Evolutionary conservation across 345 rosid genomes (phyloP).

Genomic region (Litchi chinensis): DNA sequence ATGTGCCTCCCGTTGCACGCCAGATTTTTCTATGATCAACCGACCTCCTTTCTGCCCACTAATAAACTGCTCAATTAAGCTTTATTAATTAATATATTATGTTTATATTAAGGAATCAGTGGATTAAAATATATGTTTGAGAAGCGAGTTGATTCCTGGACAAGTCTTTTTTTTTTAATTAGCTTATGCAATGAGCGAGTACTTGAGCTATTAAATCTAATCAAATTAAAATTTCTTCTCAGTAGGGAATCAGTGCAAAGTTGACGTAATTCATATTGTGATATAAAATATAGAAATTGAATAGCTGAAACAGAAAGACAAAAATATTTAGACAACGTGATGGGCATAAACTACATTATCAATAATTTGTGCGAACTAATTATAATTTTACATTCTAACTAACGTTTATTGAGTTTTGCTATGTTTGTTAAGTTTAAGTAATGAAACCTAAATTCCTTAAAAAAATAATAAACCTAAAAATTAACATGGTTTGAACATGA

Average conservation of each 20-base stretch:
- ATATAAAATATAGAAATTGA: not conserved
- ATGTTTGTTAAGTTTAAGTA: too few species aligned
- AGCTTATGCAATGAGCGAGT: not conserved
- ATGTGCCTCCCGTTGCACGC: not conserved
- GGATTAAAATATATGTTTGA: not conserved
- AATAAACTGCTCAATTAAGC: not conserved
- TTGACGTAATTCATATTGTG: not conserved
- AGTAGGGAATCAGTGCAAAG: slow-evolving; percentile 2
- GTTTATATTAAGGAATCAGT: not conserved
- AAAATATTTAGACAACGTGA: not conserved
- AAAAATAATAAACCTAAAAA: too few species aligned
- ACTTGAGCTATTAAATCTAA: not conserved
- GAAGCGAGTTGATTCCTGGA: not conserved
- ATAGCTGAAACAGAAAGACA: not conserved
- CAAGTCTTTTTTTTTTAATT: not conserved
- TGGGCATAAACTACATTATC: not conserved
- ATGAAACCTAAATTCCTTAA: too few species aligned
- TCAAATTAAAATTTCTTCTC: not conserved
- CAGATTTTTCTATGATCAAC: not conserved
- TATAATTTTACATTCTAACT: too few species aligned
- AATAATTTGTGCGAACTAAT: too few species aligned
- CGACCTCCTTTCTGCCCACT: not conserved
- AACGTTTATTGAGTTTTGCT: too few species aligned
- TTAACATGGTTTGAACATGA: too few species aligned
- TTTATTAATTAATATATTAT: not conserved